Percentiles rank a stretch among this genome's conserved stretches.
These are phyloP conservation scores for Sanghuangporus baumii DNA, from an alignment of 1,284 basidiomycete genomes.

Conservation along the genomic window DNA sequence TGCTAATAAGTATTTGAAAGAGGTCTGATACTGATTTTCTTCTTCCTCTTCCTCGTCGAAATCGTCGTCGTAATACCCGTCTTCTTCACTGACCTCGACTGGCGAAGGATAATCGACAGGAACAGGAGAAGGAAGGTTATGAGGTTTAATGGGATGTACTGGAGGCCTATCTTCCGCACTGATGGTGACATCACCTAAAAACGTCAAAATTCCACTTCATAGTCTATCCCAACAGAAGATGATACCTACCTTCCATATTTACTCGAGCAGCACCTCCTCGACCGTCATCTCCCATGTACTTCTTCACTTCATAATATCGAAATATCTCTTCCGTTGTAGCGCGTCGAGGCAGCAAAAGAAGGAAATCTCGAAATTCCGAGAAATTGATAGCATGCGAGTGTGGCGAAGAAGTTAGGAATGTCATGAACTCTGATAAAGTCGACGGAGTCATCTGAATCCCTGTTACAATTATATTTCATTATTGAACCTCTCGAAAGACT, in stretches of 20 bases:
- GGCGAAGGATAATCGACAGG: slow-evolving; percentile 26
- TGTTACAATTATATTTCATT: slow-evolving; percentile 29
- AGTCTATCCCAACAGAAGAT: slow-evolving; percentile 3
- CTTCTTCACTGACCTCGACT: slow-evolving; percentile 31
- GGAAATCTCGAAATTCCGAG: slow-evolving; percentile 84
- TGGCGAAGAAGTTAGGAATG: slow-evolving; percentile 65
- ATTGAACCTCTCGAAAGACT: neutral
- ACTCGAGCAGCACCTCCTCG: slow-evolving; percentile 66
- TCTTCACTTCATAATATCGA: slow-evolving; percentile 77
- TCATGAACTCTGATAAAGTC: slow-evolving; percentile 75
- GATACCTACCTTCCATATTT: slow-evolving; percentile 76
- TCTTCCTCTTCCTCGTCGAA: slow-evolving; percentile 53
- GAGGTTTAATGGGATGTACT: slow-evolving; percentile 24
- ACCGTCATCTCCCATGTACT: slow-evolving; percentile 69
- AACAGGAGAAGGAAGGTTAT: slow-evolving; percentile 23
- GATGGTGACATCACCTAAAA: slow-evolving; percentile 66
- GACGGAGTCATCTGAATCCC: slow-evolving; percentile 64
- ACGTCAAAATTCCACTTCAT: neutral
- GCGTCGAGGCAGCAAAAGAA: slow-evolving; percentile 80
- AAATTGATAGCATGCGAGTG: slow-evolving; percentile 73
- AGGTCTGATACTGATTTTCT: slow-evolving; percentile 60
- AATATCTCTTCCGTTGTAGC: slow-evolving; percentile 84
- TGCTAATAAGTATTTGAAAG: slow-evolving; percentile 87
- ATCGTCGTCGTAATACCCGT: slow-evolving; percentile 36
- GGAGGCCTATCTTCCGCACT: slow-evolving; percentile 65